Conservation (phyloP, 768 basidiomycete genomes). For the Pleurotus platypus region DNA sequence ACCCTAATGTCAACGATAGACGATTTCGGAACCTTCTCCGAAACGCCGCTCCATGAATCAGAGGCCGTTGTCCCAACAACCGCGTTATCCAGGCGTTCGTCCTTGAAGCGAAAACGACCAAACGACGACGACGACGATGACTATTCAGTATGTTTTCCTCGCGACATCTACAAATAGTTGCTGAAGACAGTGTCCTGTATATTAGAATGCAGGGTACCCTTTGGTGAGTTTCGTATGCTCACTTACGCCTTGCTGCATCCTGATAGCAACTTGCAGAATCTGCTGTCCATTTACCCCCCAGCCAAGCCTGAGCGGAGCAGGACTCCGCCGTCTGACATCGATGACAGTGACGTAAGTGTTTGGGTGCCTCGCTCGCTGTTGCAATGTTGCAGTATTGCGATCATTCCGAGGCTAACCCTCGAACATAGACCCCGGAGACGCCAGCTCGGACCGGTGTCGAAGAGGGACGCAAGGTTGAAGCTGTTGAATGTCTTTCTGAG, state of each 20-base stretch:
- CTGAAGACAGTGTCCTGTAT: too few relatives aligned
- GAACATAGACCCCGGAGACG: neutral
- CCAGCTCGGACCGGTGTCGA: neutral
- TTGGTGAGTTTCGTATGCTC: constrained; percentile 26
- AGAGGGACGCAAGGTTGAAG: neutral
- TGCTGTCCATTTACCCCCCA: constrained; percentile 43
- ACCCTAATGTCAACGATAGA: neutral
- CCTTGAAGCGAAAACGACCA: constrained; percentile 27
- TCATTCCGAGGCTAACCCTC: neutral
- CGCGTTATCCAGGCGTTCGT: constrained; percentile 4
- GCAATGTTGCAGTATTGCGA: neutral
- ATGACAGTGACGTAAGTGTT: constrained; percentile 22
- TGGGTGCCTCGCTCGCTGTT: neutral
- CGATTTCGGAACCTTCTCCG: neutral
- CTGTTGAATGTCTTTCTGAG: neutral
- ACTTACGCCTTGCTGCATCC: neutral
- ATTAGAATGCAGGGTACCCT: constrained; percentile 38
- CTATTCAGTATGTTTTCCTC: constrained; percentile 9
- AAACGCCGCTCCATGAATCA: too few relatives aligned
- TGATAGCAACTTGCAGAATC: constrained; percentile 29
- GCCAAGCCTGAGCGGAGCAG: constrained; percentile 28
- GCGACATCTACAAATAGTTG: too few relatives aligned
- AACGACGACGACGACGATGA: constrained; percentile 15
- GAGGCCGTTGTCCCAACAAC: neutral
- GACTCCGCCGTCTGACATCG: constrained; percentile 35